These are phyloP conservation scores for Blastobotrys arbuscula DNA, from an alignment of 1,139 yeast species.

Conservation along the genomic window DNA sequence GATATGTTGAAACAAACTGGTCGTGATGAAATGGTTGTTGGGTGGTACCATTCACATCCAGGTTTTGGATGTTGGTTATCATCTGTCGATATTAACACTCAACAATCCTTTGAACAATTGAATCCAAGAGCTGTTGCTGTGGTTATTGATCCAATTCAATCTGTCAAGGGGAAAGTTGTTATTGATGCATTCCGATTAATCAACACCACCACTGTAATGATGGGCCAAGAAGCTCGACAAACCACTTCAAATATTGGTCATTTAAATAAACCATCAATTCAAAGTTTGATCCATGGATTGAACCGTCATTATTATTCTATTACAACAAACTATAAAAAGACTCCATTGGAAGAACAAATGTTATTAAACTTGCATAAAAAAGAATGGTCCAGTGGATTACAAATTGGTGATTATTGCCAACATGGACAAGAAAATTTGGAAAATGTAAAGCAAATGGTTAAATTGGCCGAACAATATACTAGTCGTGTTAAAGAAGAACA, in stretches of 20 bases:
- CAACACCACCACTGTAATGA: slow-evolving; percentile 80
- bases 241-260: slow-evolving; percentile 95
- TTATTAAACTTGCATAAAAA: slow-evolving; percentile 88
- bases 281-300: slow-evolving; percentile 93
- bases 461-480: slow-evolving; percentile 84
- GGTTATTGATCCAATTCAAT: slow-evolving; percentile 95
- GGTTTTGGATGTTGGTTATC: slow-evolving; percentile 99
- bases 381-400: slow-evolving; percentile 93
- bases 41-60: slow-evolving; percentile 99
- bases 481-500: slow-evolving; percentile 90
- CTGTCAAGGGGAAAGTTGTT: slow-evolving; percentile 97
- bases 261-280: slow-evolving; percentile 95
- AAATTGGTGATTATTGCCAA: slow-evolving; percentile 68
- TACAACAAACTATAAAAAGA: slow-evolving; percentile 90
- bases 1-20: slow-evolving; percentile 99
- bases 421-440: slow-evolving; percentile 73
- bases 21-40: slow-evolving; percentile 96
- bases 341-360: slow-evolving; percentile 91
- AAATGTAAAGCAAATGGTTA: slow-evolving; percentile 75
- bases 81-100: slow-evolving; percentile 95
- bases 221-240: slow-evolving; percentile 98
- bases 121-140: slow-evolving; percentile 96
- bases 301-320: slow-evolving; percentile 96
- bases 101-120: slow-evolving; percentile 93
- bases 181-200: slow-evolving; percentile 97